Evolutionary conservation across 1,284 basidiomycete species (phyloP).

Genomic region (Porodaedalea pini): DNA sequence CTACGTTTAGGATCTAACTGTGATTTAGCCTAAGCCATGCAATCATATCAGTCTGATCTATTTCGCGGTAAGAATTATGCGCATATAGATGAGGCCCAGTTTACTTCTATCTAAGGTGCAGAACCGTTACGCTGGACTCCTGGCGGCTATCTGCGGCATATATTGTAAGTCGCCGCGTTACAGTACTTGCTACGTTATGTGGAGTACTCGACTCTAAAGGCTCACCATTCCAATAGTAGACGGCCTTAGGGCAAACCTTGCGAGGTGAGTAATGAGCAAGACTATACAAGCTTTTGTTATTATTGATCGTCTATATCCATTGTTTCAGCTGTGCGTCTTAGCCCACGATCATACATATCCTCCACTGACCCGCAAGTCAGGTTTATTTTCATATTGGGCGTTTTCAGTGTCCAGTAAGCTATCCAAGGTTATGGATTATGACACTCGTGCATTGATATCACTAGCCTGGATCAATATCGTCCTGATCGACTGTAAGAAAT

Average conservation of each 20-base stretch:
- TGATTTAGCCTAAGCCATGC: neutral
- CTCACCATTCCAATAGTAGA: neutral
- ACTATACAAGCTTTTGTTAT: too few relatives aligned
- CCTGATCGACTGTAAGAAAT: neutral
- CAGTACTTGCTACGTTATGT: neutral
- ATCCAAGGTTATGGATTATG: neutral
- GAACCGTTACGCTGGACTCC: slow-evolving; percentile 1
- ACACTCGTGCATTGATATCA: neutral
- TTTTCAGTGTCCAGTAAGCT: neutral
- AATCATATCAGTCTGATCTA: neutral
- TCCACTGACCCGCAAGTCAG: neutral
- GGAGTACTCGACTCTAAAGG: neutral
- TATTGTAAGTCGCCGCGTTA: neutral
- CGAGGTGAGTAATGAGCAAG: neutral
- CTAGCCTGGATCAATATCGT: neutral
- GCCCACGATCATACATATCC: neutral
- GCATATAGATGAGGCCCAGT: too few relatives aligned
- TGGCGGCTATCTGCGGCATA: neutral
- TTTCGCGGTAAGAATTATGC: neutral
- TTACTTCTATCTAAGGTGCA: neutral
- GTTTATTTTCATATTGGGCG: neutral
- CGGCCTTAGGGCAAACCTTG: neutral
- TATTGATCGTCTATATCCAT: neutral
- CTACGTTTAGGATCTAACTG: neutral
- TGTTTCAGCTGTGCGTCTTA: neutral